phyloP scores from a whole-genome alignment of 2,329 filamentous ascomycete species.

The Capronia americana region DNA sequence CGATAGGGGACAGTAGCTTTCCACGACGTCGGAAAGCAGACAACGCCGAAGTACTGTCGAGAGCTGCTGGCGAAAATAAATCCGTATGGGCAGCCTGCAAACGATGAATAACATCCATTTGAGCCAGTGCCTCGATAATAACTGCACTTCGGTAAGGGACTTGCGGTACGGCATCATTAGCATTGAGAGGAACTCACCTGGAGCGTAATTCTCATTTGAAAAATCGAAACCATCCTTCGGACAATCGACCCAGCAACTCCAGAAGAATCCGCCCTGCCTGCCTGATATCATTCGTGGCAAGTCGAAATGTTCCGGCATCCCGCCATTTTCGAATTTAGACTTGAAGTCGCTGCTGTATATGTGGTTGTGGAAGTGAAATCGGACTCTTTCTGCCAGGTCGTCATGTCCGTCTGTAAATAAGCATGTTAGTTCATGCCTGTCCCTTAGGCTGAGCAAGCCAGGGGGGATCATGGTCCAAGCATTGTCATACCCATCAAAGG shows the following conservation, averaged over 20 bases:
- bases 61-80: conserved; percentile 66
- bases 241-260: conserved; percentile 84
- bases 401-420: conserved; percentile 71
- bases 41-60: conserved; percentile 66
- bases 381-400: conserved; percentile 78
- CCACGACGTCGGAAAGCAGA: conserved; percentile 64
- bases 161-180: background rate
- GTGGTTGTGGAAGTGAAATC: conserved; percentile 71
- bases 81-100: conserved; percentile 68
- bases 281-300: conserved; percentile 75
- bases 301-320: conserved; percentile 74
- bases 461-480: background rate
- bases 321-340: conserved; percentile 72
- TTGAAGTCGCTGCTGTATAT: conserved; percentile 78
- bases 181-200: conserved; percentile 17
- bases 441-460: background rate
- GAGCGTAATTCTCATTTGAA: conserved; percentile 37
- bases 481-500: conserved; percentile 56
- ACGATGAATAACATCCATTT: conserved; percentile 74
- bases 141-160: conserved; percentile 47
- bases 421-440: background rate
- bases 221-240: conserved; percentile 64
- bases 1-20: conserved; percentile 75
- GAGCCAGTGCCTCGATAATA: conserved; percentile 71
- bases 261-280: conserved; percentile 76